Conservation (phyloP, 2,329 filamentous ascomycete genomes). For the Alternaria sp. region DNA sequence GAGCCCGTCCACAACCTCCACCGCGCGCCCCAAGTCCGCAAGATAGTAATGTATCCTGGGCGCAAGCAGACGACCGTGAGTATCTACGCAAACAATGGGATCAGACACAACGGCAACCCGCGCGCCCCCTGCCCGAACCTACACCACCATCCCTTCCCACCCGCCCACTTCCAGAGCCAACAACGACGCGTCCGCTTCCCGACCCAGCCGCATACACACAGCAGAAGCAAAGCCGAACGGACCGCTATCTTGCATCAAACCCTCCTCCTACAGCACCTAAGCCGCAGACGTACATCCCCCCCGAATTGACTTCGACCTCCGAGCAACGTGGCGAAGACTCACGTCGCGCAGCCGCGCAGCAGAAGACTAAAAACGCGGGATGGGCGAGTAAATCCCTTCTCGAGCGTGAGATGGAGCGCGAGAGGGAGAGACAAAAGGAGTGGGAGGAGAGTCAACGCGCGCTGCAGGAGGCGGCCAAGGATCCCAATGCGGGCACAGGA, state of each 20-base stretch:
- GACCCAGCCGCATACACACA: conserved; percentile 45
- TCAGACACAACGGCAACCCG: conserved; percentile 44
- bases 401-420: conserved; percentile 82
- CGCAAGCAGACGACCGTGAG: conserved; percentile 69
- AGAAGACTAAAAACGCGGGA: conserved; percentile 68
- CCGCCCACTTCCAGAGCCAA: conserved; percentile 60
- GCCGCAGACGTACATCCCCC: conserved; percentile 52
- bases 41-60: conserved; percentile 69
- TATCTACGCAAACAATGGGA: conserved; percentile 68
- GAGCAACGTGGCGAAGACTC: conserved; percentile 71
- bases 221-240: conserved; percentile 58
- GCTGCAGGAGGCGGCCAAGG: conserved; percentile 64
- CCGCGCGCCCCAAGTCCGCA: conserved; percentile 53
- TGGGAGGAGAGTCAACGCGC: conserved; percentile 80
- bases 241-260: conserved; percentile 66
- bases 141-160: conserved; percentile 43
- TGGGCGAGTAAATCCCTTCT: conserved; percentile 75
- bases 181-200: conserved; percentile 40
- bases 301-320: conserved; percentile 65
- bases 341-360: conserved; percentile 65
- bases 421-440: conserved; percentile 77
- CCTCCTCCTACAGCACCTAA: conserved; percentile 59
- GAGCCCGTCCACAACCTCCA: conserved; percentile 43
- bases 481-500: conserved; percentile 68
- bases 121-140: conserved; percentile 47